These are phyloP conservation scores for Cryphonectria naterciae DNA, from an alignment of 2,329 filamentous ascomycete genomes.

Conservation along the genomic window DNA sequence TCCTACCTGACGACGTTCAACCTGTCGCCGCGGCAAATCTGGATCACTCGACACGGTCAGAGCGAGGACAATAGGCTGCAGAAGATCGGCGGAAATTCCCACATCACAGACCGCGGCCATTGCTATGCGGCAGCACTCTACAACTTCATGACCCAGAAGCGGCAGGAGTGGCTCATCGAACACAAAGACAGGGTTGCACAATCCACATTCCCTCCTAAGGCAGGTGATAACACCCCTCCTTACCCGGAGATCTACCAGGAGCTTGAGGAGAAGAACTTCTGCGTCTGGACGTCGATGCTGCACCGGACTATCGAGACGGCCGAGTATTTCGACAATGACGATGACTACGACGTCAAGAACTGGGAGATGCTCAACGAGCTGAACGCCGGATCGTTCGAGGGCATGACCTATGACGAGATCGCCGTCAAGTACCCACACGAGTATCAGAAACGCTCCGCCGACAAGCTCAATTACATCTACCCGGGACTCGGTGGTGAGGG, in stretches of 20 bases:
- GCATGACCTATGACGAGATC: constrained; percentile 93
- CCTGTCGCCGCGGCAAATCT: constrained; percentile 91
- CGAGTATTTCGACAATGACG: constrained; percentile 68
- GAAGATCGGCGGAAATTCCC: constrained; percentile 89
- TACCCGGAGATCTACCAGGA: constrained; percentile 82
- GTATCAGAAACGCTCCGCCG: constrained; percentile 74
- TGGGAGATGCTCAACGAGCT: constrained; percentile 97
- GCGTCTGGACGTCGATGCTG: constrained; percentile 98
- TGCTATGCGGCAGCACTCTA: constrained; percentile 80
- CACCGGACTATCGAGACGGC: constrained; percentile 78
- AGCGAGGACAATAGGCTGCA: constrained; percentile 85
- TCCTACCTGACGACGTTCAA: constrained; percentile 98
- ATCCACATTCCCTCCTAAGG: constrained; percentile 83
- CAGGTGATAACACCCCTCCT: constrained; percentile 90
- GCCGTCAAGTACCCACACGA: constrained; percentile 77
- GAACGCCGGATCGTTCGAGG: constrained; percentile 90
- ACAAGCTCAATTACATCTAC: constrained; percentile 97
- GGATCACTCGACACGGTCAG: constrained; percentile 95
- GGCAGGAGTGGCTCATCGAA: constrained; percentile 79
- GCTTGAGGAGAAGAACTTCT: constrained; percentile 84
- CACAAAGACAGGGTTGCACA: constrained; percentile 78
- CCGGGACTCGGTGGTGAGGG: constrained; percentile 94
- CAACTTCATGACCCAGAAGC: constrained; percentile 80
- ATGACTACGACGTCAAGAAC: constrained; percentile 70
- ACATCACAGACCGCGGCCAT: constrained; percentile 78